Evolutionary conservation across 1,284 basidiomycete species (phyloP).

Genomic region (Bondarzewia mesenterica): DNA sequence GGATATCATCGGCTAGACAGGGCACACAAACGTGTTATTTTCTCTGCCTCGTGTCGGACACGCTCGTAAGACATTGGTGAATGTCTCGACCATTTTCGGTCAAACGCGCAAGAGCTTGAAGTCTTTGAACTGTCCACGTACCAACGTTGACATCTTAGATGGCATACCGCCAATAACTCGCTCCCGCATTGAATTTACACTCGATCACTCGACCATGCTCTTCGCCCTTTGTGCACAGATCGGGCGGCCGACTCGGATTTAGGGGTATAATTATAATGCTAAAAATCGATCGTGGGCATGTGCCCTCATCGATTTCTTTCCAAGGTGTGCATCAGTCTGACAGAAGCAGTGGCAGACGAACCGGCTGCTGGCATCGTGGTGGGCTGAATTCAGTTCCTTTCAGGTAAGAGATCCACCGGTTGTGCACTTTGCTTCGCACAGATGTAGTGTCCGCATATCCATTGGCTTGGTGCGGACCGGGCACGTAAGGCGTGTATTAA

Average conservation of each 20-base stretch:
- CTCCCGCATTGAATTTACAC: not conserved
- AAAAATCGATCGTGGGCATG: not conserved
- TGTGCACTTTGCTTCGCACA: not conserved
- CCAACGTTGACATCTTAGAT: not conserved
- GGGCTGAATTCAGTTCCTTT: not conserved
- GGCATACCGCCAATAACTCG: not conserved
- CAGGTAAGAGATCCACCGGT: not conserved
- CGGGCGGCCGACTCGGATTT: not conserved
- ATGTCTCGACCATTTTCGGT: not conserved
- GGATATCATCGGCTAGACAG: no score
- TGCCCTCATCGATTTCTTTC: not conserved
- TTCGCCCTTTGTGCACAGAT: not conserved
- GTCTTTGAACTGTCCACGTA: not conserved
- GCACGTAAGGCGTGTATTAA: not conserved
- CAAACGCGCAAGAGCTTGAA: not conserved
- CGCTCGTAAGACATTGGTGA: not conserved
- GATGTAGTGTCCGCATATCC: not conserved
- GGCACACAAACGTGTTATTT: not conserved
- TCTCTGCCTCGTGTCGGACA: not conserved
- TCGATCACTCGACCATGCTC: not conserved
- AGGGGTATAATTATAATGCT: not conserved
- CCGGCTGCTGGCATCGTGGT: not conserved
- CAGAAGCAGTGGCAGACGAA: not conserved
- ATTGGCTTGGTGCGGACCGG: not conserved
- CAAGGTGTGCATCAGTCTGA: not conserved